Evolutionary conservation across 192 early-diverging fungal genomes (phyloP).

Genomic region (Thoreauomyces humboldtii): DNA sequence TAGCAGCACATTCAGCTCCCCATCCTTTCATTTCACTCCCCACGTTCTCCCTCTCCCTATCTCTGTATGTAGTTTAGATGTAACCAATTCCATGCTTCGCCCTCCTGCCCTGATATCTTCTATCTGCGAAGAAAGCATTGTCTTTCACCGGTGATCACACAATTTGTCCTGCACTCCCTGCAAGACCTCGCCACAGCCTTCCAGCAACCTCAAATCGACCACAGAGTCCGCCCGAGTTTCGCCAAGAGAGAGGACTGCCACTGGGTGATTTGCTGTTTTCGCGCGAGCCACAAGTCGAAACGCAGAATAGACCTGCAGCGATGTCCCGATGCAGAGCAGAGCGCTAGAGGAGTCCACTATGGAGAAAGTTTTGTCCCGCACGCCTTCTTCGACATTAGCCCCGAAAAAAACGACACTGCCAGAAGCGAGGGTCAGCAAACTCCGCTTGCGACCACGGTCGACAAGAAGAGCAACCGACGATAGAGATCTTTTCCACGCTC

Average conservation of each 20-base stretch:
- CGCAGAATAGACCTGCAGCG: conserved; percentile 80
- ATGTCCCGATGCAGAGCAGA: conserved; percentile 77
- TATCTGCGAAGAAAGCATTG: too few relatives aligned
- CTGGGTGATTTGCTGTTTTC: conserved; percentile 41
- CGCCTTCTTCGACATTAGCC: conserved; percentile 65
- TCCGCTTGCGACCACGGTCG: conserved; percentile 1
- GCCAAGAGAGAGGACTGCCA: conserved; percentile 74
- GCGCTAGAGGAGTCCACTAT: conserved; percentile 60
- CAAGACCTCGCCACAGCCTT: conserved; percentile 13
- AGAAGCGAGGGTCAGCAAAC: not conserved
- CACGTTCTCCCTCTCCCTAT: too few relatives aligned
- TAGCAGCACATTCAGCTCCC: too few relatives aligned
- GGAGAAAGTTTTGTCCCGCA: conserved; percentile 54
- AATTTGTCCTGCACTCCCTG: conserved; percentile 12
- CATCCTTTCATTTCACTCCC: too few relatives aligned
- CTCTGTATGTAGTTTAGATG: too few relatives aligned
- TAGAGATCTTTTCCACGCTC: not conserved
- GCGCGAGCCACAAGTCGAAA: conserved; percentile 72
- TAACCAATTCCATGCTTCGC: too few relatives aligned
- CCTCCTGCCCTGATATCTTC: too few relatives aligned
- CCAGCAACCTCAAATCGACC: conserved; percentile 47
- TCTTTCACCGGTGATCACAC: too few relatives aligned
- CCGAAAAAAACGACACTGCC: conserved; percentile 85
- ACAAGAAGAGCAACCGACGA: not conserved
- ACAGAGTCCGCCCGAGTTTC: conserved; percentile 71